Conservation (phyloP, 2,329 filamentous ascomycete genomes). For the Chlorencoelia australis region DNA sequence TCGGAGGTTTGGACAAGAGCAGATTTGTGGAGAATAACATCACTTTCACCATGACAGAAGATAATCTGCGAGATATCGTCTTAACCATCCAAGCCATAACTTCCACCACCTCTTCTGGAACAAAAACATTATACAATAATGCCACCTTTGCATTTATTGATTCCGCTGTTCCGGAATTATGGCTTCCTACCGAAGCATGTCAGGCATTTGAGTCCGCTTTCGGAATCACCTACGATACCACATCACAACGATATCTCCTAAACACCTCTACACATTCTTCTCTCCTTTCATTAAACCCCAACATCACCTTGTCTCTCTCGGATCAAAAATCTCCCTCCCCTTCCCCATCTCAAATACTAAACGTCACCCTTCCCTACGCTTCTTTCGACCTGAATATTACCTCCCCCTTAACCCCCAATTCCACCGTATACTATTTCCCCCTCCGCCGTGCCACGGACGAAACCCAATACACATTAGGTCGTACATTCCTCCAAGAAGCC, state of each 20-base stretch:
- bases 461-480: conserved; percentile 19
- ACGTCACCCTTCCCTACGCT: conserved; percentile 22
- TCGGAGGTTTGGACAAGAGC: conserved; percentile 32
- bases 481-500: conserved; percentile 25
- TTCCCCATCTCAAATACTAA: conserved; percentile 12
- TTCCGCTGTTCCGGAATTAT: conserved; percentile 28
- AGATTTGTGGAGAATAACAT: conserved; percentile 30
- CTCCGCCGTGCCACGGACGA: conserved; percentile 15
- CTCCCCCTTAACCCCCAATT: conserved; percentile 12
- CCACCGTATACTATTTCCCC: conserved; percentile 21
- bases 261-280: conserved; percentile 19
- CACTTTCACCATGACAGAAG: conserved; percentile 31
- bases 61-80: conserved; percentile 31
- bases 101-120: conserved; percentile 15
- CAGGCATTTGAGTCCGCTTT: conserved; percentile 27
- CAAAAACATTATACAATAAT: conserved; percentile 14
- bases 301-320: conserved; percentile 23
- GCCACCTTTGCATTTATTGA: conserved; percentile 24
- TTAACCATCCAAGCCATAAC: conserved; percentile 31
- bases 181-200: conserved; percentile 26
- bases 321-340: no score
- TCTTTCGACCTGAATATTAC: conserved; percentile 20
- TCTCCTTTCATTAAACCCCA: conserved; percentile 22
- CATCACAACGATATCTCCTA: conserved; percentile 24
- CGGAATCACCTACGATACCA: conserved; percentile 23